Percentiles rank a stretch among this genome's conserved stretches.
These are phyloP conservation scores for Hibiscus mutabilis DNA, from an alignment of 345 rosid species.

Conservation along the genomic window DNA sequence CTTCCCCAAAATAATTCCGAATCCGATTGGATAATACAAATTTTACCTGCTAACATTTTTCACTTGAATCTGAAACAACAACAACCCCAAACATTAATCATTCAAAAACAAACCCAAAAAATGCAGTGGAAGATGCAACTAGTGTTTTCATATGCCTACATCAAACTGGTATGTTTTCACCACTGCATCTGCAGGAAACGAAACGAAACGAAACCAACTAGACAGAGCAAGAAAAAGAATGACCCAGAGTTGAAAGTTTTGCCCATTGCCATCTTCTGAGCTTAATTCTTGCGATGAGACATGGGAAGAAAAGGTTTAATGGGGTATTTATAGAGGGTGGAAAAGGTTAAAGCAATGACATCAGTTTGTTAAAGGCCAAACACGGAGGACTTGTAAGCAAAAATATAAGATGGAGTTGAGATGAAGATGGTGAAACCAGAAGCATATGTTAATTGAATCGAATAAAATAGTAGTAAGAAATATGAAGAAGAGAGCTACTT, in stretches of 20 bases:
- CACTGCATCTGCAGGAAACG: conserved; percentile 12
- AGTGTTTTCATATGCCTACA: conserved; percentile 2
- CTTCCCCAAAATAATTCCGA: no score
- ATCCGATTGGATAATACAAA: no score
- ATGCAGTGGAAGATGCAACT: no score
- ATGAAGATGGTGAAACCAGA: not conserved
- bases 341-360: not conserved
- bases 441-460: not conserved
- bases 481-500: conserved; percentile 11
- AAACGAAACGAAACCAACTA: not conserved
- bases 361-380: conserved; percentile 9
- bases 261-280: not conserved
- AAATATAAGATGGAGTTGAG: conserved; percentile 9
- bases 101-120: not conserved
- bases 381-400: conserved; percentile 17
- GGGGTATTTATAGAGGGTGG: not conserved
- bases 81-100: not conserved
- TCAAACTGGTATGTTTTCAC: conserved; percentile 15
- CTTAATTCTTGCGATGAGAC: not conserved
- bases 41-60: conserved; percentile 18
- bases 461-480: not conserved
- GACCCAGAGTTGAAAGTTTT: not conserved
- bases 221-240: not conserved
- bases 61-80: conserved; percentile 20
- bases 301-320: not conserved